Base-by-base conservation (phyloP, 495 filamentous ascomycete genomes). In the Penicillium waksmanii region DNA sequence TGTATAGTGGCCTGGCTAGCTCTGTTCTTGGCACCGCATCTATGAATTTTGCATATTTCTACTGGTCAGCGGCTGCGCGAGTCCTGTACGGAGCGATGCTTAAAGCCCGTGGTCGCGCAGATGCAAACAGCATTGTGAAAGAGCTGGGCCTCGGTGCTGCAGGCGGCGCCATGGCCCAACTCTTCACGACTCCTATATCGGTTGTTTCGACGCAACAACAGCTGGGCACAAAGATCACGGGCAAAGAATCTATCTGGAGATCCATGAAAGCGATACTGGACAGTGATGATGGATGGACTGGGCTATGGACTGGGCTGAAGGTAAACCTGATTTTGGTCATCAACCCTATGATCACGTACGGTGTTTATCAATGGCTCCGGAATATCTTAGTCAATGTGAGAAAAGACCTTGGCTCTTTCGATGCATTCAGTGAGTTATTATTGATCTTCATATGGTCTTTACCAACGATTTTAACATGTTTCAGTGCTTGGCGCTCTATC, bases 271-370 rank as follows among this genome's bases (percentile, higher is more conserved):
- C 96, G 61, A 89, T 96, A 17, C 76, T 94, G 25, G 68, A 88
- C 19, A 84, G 89, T 61, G 91, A 94, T 57, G 93, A 96, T 77
- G 92, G 92, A 6, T 83, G 86, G 67, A 81, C 77, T 31, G 93
- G 92, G 0, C 79, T 96, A 12, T 96, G 93, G 55, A 63, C 76
- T 42, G 67, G 76, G 44, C 80, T 83, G 59, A 80, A 78, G 51
- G 72, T 81, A 10, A 77, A 67, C 57, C 60, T 83, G 9, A 69
- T 80, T 19, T 74, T 74, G 18, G 93, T 96, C 5, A 84, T 94
- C 51, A 96, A 96, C 66, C 92, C 92, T 33, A 88, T 90, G 18
- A 96, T 96, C 74, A 96, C 92, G n/a, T 96, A 96, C 64, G 92
- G 92, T 35, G 89, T 90, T 52, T 96, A 96, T 65, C 90, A 96